Evolutionary conservation across 2,329 filamentous ascomycete species (phyloP), one percentile per base, ranked within the genome.

Genomic region (Colletotrichum sp.): DNA sequence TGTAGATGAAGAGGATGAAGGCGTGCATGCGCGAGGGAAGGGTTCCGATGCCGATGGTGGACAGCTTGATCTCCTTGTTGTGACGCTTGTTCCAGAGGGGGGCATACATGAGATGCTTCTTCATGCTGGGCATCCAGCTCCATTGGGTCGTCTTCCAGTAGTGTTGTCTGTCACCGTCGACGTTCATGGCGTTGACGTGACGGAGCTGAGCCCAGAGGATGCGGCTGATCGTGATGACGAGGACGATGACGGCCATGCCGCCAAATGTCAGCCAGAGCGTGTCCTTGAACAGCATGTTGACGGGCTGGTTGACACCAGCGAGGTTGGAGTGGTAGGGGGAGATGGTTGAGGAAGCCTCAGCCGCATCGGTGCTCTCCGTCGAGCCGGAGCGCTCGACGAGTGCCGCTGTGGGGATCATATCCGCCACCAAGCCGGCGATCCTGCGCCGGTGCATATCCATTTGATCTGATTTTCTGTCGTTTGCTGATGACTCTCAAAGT

Each of bases 71-170:
- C 82, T 94, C 92, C 79, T 91, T 87, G 85, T 93, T 94, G 83
- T 94, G 92, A 62, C 92, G 89, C 81, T 93, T 93, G 16, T 85
- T 89, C 84, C 89, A 89, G 28, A 94, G 83, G 4, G 92, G 92
- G 2, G 92, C 92, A 78, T 94, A 92, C 62, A 90, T 85, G 73
- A 94, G 79, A 77, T 92, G 84, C 81, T 89, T 91, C 86, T 94
- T 94, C 78, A 93, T 78, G 74, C 84, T 84, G 14, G 92, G 91
- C 87, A 92, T 91, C 89, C 90, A 91, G 72, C 84, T 86, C 87
- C 87, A 91, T 80, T 91, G 89, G 16, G 89, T 87, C 26, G 81
- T 80, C 78, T 87, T 90, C 91, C 91, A 94, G 83, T 92, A 94
- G 56, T 80, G 82, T 79, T 93, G 92, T 79, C 87, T 87, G 2